These are phyloP conservation scores for Macrolepiota fuliginosa DNA, from an alignment of 768 basidiomycete genomes.

Conservation along the genomic window DNA sequence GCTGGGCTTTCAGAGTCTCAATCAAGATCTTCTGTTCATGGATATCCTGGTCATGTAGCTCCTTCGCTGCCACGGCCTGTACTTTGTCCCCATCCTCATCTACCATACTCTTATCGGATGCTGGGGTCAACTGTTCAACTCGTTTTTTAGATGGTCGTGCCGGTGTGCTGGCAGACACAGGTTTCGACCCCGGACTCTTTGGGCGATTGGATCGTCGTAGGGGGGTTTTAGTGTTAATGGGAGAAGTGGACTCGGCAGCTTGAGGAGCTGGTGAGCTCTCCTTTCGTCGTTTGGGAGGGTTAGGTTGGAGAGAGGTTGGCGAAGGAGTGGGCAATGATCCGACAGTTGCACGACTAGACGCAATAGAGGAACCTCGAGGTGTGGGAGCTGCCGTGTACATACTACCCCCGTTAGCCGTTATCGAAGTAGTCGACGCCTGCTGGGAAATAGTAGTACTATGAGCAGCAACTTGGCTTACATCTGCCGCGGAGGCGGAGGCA, in stretches of 20 bases:
- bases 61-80: constrained; percentile 55
- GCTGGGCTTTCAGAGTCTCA: constrained; percentile 63
- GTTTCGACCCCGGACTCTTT: constrained; percentile 17
- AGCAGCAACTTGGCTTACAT: constrained; percentile 25
- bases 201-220: constrained; percentile 17
- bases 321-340: constrained; percentile 41
- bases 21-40: constrained; percentile 79
- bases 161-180: constrained; percentile 19
- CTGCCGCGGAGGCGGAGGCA: constrained; percentile 25
- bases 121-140: constrained; percentile 34
- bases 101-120: constrained; percentile 55
- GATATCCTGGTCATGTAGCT: constrained; percentile 69
- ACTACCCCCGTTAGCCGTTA: not conserved
- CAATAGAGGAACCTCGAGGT: constrained; percentile 2
- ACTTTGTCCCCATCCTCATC: constrained; percentile 62
- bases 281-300: constrained; percentile 61
- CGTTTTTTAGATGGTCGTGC: constrained; percentile 28
- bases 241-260: constrained; percentile 1
- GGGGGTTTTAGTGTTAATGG: constrained; percentile 12
- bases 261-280: constrained; percentile 52
- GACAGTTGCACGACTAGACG: constrained; percentile 18
- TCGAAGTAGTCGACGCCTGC: constrained; percentile 1
- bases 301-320: constrained; percentile 35
- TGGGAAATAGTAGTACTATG: constrained; percentile 13
- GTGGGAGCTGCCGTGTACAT: not conserved